Base-by-base conservation (phyloP, 1,284 basidiomycete species). In the Apiotrichum brassicae region DNA sequence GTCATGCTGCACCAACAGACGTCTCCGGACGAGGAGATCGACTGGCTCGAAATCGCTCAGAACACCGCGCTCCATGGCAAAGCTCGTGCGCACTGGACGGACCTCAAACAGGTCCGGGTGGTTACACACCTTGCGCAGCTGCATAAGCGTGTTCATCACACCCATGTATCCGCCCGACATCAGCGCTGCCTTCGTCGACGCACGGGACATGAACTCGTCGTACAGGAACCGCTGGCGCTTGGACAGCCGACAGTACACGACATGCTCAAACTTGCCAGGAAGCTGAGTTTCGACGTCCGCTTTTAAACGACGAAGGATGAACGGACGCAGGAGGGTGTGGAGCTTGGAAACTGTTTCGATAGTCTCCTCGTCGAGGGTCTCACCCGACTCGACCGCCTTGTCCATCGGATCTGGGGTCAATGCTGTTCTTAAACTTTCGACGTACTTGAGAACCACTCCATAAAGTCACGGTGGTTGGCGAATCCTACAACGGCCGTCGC, bases 81-180 rank as follows among this genome's bases (percentile, higher is more conserved):
- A 94, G 7, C 89, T 91, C 1, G 93, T 97, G 38, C 89, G 82
- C 59, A 97, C 89, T 0, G 91, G 91, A 36, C 93, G 82, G 18
- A 94, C 87, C 73, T 97, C 94, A 70, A 97, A 97, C 20, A 97
- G 77, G 66, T 97, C 87, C 0, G 93, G 93, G 67, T 97, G 92
- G 62, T 95, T 95, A 77, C 92, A 94, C 34, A 92, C 89, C 74
- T 93, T 93, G 45, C 89, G 81, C 19, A 95, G 78, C 68, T 97
- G 94, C 93, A 97, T 97, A 52, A 97, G 79, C 53, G 94, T 88
- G 69, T 97, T 97, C 72, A 93, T 91, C 53, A 97, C 91, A 45
- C 77, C 78, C 49, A 81, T 73, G 60, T 79, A 80, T 49, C 92
- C 92, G 3, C 93, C 94, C 5, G 87, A 90, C 16, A 85, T 79